phyloP scores from a whole-genome alignment of 345 rosid species.

The Eucalyptus polyanthemos region DNA sequence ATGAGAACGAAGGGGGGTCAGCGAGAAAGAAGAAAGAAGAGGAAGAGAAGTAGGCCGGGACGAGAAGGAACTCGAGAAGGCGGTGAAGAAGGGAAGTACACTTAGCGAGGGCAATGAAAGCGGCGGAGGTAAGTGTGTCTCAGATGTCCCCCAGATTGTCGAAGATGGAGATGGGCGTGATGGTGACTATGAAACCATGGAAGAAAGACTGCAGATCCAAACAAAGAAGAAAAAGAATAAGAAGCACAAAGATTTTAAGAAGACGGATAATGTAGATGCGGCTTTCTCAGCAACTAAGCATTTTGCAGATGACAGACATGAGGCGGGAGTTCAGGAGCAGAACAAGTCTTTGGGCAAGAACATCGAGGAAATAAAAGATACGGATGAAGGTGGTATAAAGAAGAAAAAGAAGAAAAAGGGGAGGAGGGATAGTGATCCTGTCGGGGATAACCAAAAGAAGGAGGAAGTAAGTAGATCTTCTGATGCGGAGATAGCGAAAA shows the following conservation, averaged over 20 bases:
- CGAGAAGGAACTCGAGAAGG: not conserved
- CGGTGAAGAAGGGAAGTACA: not conserved
- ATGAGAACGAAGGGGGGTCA: not conserved
- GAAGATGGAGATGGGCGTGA: not conserved
- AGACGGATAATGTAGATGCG: not conserved
- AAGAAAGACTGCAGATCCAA: not conserved
- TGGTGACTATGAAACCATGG: not conserved
- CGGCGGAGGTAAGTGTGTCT: not conserved
- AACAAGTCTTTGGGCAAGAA: not conserved
- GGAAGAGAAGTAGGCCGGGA: not conserved
- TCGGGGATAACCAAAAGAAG: not conserved
- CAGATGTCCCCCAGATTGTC: not conserved
- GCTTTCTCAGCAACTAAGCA: not conserved
- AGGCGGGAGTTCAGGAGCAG: not conserved
- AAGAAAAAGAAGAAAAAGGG: not conserved
- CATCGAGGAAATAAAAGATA: not conserved
- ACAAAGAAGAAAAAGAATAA: not conserved
- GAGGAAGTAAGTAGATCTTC: not conserved
- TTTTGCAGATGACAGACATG: not conserved
- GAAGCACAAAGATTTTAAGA: not conserved
- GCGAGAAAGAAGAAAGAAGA: not conserved
- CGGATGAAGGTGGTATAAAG: not conserved
- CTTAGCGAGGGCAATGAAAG: not conserved
- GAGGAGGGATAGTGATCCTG: not conserved
- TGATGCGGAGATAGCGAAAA: not conserved